Percentiles rank a stretch among this genome's conserved stretches.
Evolutionary conservation across 2,329 filamentous ascomycete species (phyloP).

Genomic region (Penicillium sp.): DNA sequence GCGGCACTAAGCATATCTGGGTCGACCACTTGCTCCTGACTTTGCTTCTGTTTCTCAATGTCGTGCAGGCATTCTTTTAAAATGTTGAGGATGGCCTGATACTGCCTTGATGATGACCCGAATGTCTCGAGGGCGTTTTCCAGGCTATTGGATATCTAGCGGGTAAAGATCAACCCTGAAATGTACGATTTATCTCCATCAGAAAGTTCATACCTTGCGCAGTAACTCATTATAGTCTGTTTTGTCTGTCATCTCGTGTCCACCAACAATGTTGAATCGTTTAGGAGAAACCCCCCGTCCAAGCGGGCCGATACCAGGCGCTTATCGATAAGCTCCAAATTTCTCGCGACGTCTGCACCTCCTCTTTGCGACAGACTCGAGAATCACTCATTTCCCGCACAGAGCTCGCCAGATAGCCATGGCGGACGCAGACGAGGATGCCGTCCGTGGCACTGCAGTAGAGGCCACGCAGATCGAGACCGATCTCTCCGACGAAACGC

Average conservation of each 20-base stretch:
- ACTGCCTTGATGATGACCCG: conserved; percentile 40
- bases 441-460: conserved; percentile 34
- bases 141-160: conserved; percentile 46
- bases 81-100: conserved; percentile 39
- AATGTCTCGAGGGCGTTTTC: conserved; percentile 45
- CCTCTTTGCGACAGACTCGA: conserved; percentile 1
- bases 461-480: conserved; percentile 52
- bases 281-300: background rate
- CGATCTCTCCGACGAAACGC: conserved; percentile 74
- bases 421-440: conserved; percentile 50
- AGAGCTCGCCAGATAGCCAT: conserved; percentile 27
- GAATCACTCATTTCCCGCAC: background rate
- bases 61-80: conserved; percentile 37
- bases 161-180: background rate
- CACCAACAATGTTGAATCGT: background rate
- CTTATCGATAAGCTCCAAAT: conserved; percentile 32
- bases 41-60: conserved; percentile 25
- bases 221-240: conserved; percentile 24
- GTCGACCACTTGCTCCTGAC: conserved; percentile 24
- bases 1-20: conserved; percentile 35
- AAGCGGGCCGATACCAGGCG: background rate
- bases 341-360: conserved; percentile 9
- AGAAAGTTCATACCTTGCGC: conserved; percentile 17
- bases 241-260: conserved; percentile 11
- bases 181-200: too few species aligned